These are phyloP conservation scores for Melastoma malabathricum DNA, from an alignment of 345 rosid genomes.

Conservation along the genomic window DNA sequence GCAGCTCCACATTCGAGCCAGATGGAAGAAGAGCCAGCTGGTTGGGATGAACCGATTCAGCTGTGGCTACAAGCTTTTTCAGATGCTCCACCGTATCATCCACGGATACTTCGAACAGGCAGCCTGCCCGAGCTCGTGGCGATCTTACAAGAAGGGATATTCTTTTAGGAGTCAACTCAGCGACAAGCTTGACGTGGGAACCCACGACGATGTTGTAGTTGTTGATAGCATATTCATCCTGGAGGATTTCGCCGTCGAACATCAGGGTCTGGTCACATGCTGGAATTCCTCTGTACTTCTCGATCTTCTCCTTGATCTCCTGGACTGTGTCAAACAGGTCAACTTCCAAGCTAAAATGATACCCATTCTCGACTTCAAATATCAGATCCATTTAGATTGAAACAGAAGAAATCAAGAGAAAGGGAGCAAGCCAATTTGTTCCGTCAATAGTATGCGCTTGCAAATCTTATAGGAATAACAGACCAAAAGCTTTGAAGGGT, in stretches of 20 bases:
- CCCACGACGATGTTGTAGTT: constrained; percentile 13
- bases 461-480: too few relatives aligned
- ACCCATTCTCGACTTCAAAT: constrained; percentile 13
- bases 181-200: constrained; percentile 15
- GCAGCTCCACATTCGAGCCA: constrained; percentile 15
- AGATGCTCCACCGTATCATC: constrained; percentile 20
- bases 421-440: too few relatives aligned
- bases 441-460: too few relatives aligned
- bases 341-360: constrained; percentile 17
- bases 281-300: constrained; percentile 15
- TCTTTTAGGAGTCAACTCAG: constrained; percentile 9
- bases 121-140: constrained; percentile 16
- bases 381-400: constrained; percentile 18
- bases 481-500: too few relatives aligned
- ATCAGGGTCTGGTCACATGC: constrained; percentile 16
- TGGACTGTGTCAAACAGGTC: constrained; percentile 19
- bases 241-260: constrained; percentile 17
- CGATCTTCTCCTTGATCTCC: constrained; percentile 24
- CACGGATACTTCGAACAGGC: constrained; percentile 17
- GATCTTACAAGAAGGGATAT: constrained; percentile 20
- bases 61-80: constrained; percentile 27
- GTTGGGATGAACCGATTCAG: constrained; percentile 18
- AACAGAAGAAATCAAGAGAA: too few relatives aligned
- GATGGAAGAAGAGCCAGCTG: constrained; percentile 16
- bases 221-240: constrained; percentile 12